Percentiles rank a stretch among this genome's conserved stretches.
These are phyloP conservation scores for Perkinsus olseni DNA, from an alignment of 169 alveolate genomes.

Conservation along the genomic window DNA sequence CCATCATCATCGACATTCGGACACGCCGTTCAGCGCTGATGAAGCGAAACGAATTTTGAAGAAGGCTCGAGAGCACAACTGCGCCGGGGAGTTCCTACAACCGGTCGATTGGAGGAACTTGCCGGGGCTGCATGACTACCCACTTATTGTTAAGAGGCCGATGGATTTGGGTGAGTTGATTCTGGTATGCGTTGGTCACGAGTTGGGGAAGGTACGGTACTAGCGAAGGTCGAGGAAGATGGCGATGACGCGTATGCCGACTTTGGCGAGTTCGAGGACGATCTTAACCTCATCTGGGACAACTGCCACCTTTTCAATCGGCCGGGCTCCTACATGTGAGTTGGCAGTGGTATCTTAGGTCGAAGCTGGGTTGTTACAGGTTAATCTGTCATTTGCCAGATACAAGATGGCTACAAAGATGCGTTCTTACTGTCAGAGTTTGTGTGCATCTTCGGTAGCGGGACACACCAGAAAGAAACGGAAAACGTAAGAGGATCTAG, in stretches of 20 bases:
- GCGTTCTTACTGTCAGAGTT: background rate
- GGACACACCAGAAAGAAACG: background rate
- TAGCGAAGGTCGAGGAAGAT: background rate
- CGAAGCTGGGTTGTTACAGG: background rate
- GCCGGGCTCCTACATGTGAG: background rate
- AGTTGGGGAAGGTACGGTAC: background rate
- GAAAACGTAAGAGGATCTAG: background rate
- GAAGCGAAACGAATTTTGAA: background rate
- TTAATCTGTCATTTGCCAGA: background rate
- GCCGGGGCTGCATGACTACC: background rate
- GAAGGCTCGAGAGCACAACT: background rate
- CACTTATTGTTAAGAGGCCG: background rate
- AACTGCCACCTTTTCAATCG: background rate
- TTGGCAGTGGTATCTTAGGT: background rate
- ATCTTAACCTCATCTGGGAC: background rate
- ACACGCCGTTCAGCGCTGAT: background rate
- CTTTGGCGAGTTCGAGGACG: background rate
- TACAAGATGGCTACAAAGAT: background rate
- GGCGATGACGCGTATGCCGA: background rate
- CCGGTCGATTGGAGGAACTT: background rate
- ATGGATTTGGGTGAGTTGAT: background rate
- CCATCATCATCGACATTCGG: background rate
- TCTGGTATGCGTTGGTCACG: no score
- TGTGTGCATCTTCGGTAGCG: background rate
- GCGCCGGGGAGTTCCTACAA: background rate